Base-by-base conservation (phyloP, 208 protist genomes). In the Crithidia bombi region DNA sequence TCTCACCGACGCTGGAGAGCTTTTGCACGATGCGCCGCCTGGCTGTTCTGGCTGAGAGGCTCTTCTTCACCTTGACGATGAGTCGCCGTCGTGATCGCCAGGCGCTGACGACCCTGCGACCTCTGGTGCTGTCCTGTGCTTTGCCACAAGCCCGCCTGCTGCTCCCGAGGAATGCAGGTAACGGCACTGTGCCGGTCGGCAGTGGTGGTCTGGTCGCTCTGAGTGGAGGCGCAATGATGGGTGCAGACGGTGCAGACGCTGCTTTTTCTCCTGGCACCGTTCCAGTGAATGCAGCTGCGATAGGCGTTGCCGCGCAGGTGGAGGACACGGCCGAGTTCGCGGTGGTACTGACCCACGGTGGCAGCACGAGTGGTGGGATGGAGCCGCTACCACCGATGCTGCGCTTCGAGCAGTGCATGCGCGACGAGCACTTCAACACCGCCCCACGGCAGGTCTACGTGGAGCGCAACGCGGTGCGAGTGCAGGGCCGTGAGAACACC, bases 41-140 rank as follows among this genome's bases (percentile, higher is more conserved):
- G 32, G 46, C 68, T 0, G 81, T 82, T 0, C 57, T 96, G 12
- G 83, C 85, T 23, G 75, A 88, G 46, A 75, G 86, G 0, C 63
- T 96, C 28, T 71, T 92, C 12, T 85, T 73, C 46, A 87, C 91
- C 25, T 70, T 96, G 41, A 89, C 87, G 25, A 79, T 90, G 43
- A 89, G 91, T 68, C 78, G 91, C 5, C 84, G 80, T 15, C 69
- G 80, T n/a, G 81, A 84, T 17, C 71, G 71, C 1, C 79, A 73
- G 25, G 82, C 80, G 54, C 71, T 81, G 11, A 59, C 71, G 21
- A 61, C 70, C 3, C 66, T 93, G 57, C 79, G 91, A 3, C 91
- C 91, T 0, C 73, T 96, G 14, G 61, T 94, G 41, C 78, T 96
- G n/a, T 85, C 81, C 19, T 91, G 86, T 58, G 78, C 78, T 2